These are phyloP conservation scores for Solanum rostratum DNA, from an alignment of 257 asterid genomes.

Conservation along the genomic window DNA sequence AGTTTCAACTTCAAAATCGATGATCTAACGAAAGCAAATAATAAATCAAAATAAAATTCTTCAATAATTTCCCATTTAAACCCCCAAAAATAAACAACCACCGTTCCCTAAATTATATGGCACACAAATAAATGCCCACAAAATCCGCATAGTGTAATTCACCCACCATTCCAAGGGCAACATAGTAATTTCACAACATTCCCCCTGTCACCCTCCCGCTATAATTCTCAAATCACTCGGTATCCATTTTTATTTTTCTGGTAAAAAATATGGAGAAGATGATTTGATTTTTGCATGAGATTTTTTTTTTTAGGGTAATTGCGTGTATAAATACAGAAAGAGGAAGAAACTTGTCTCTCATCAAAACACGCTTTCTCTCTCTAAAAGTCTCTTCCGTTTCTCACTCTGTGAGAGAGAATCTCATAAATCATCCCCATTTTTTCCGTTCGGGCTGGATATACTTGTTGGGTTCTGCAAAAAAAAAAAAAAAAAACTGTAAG, in stretches of 20 bases:
- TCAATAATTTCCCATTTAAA: background rate
- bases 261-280: background rate
- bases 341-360: background rate
- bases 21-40: no score
- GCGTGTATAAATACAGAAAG: background rate
- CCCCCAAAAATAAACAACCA: background rate
- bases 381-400: background rate
- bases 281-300: background rate
- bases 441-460: background rate
- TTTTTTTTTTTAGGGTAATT: background rate
- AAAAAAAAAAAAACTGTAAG: background rate
- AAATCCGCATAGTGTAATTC: constrained; percentile 4
- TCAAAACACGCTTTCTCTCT: background rate
- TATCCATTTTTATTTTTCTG: background rate
- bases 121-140: background rate
- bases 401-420: background rate
- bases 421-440: background rate
- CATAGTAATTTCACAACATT: background rate
- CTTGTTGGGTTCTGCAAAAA: background rate
- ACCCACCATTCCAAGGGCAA: background rate
- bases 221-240: background rate
- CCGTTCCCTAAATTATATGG: background rate
- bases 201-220: background rate
- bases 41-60: background rate
- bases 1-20: no score